phyloP scores from a whole-genome alignment of 352 stramenopile genomes.

The Pythium aphanidermatum region DNA sequence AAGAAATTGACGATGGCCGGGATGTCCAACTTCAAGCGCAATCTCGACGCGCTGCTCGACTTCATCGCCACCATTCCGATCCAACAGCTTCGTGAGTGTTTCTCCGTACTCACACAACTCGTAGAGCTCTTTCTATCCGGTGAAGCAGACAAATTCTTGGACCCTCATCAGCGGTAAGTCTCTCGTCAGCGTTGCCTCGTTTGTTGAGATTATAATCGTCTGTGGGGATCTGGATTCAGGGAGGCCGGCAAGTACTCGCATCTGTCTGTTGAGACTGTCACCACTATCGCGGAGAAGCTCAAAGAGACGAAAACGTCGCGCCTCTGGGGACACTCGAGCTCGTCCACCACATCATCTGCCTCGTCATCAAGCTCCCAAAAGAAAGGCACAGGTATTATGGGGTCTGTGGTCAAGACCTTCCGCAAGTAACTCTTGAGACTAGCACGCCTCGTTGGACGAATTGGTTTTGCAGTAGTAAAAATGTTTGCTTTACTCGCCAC shows the following conservation, averaged over 20 bases:
- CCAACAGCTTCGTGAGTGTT: slow-evolving; percentile 58
- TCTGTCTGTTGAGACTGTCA: slow-evolving; percentile 58
- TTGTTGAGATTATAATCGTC: too few species aligned
- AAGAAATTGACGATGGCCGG: slow-evolving; percentile 69
- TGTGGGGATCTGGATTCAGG: slow-evolving; percentile 24
- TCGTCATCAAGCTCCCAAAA: slow-evolving; percentile 26
- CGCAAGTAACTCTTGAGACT: too few species aligned
- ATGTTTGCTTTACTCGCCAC: too few species aligned
- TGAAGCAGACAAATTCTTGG: slow-evolving; percentile 47
- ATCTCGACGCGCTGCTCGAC: slow-evolving; percentile 60
- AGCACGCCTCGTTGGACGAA: too few species aligned
- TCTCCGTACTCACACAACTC: slow-evolving; percentile 53
- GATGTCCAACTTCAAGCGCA: slow-evolving; percentile 72
- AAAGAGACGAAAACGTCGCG: slow-evolving; percentile 59
- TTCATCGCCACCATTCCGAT: slow-evolving; percentile 57
- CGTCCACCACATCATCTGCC: slow-evolving; percentile 15
- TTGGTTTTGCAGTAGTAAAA: too few species aligned
- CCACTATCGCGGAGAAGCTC: slow-evolving; percentile 61
- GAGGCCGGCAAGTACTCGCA: slow-evolving; percentile 62
- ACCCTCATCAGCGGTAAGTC: slow-evolving; percentile 50
- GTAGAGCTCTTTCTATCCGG: slow-evolving; percentile 66
- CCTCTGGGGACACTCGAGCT: slow-evolving; percentile 37
- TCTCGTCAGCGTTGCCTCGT: background rate
- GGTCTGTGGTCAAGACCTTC: slow-evolving; percentile 39
- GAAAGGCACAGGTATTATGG: slow-evolving; percentile 30